A percentile compares a stretch with the other conserved stretches of the same genome.
Conservation (phyloP, 352 stramenopile species). For the Globisporangium nodosum region DNA sequence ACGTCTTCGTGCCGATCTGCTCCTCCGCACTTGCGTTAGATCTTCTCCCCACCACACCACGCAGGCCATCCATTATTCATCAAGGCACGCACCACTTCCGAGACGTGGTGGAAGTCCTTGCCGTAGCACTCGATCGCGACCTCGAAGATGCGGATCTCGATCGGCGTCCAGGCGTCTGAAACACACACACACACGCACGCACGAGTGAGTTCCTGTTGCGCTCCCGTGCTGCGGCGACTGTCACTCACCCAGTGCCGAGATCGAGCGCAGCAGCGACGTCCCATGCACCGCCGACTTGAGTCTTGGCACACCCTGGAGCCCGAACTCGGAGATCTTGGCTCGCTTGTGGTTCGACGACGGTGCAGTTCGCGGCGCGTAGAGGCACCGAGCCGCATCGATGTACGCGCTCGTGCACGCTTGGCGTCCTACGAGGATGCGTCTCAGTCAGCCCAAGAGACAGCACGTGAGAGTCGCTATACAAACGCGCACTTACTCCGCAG, state of each 20-base stretch:
- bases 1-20: constrained; percentile 71
- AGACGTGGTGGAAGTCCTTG: constrained; percentile 75
- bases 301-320: constrained; percentile 36
- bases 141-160: constrained; percentile 82
- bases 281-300: constrained; percentile 50
- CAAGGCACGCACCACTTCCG: constrained; percentile 42
- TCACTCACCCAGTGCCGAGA: constrained; percentile 5
- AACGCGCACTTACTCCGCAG: constrained; percentile 43
- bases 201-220: no score
- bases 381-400: constrained; percentile 44
- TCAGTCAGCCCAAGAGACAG: neutral
- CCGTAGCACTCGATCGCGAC: constrained; percentile 80
- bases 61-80: neutral
- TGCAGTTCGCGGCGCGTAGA: constrained; percentile 34
- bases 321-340: constrained; percentile 45
- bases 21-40: neutral
- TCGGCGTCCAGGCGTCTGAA: constrained; percentile 69
- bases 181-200: neutral
- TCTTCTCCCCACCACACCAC: neutral
- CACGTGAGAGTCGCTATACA: neutral
- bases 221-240: no score
- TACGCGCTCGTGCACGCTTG: constrained; percentile 66
- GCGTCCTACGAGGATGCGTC: constrained; percentile 23
- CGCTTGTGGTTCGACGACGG: constrained; percentile 41
- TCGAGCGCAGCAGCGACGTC: constrained; percentile 38